Base-by-base conservation (phyloP, 1,284 basidiomycete genomes). In the Malassezia cuniculi region DNA sequence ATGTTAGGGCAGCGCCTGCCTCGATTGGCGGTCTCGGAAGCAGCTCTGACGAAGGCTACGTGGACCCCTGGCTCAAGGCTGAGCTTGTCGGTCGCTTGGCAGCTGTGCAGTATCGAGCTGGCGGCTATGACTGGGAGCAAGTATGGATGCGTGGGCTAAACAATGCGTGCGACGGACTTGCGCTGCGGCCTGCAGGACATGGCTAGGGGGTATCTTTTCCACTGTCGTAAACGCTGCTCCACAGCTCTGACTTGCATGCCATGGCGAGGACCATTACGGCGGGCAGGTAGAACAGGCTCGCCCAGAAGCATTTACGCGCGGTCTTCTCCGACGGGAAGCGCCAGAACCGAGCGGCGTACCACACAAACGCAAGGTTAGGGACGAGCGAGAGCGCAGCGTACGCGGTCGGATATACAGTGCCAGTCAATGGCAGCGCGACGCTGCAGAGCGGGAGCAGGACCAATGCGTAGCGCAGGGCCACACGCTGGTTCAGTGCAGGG, bases 241-340 rank as follows among this genome's bases (percentile, higher is more conserved):
- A 60, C 5, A 66, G 39, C n/a, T 59, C 58, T 7, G 52, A 42
- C 47, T 66, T 68, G 47, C 61, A 66, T 2, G 52, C 73, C 84
- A 99, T 89, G 78, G 90, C 89, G 46, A 97, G 71, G 0, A 80
- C 83, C 51, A 97, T 73, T 9, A 95, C 74, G 7, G 81, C 81
- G 0, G 93, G 90, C 40, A 97, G 68, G 69, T 90, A 90, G 78
- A 87, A 87, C 50, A 97, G 66, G 67, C 80, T 81, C 47, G 84
- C 77, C 64, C 82, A 81, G 35, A 66, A 66, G 27, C 60, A 62
- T 41, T 41, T 72, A 51, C 81, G 75, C 1, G 93, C 93, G 35
- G 79, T 74, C 58, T 80, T 79, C 12, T 59, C 41, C 4, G 16
- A 47, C 20, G 52, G 52, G 6, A 66, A 69, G 37, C 71, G 74